phyloP scores from a whole-genome alignment of 441 rosid species.

The Euphorbia celastroides region DNA sequence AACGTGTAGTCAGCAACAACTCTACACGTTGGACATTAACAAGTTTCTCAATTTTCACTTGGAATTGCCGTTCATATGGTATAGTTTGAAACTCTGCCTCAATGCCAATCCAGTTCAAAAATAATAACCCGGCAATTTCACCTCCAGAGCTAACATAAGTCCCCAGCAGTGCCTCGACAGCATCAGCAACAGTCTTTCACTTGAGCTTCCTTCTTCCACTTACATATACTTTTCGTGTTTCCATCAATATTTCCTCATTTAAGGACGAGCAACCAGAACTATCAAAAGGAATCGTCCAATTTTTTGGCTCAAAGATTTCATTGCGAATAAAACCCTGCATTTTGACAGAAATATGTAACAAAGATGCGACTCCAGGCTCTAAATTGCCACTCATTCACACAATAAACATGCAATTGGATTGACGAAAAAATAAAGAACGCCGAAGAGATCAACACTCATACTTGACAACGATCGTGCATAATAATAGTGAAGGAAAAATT shows the following conservation, averaged over 20 bases:
- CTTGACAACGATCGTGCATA: not conserved
- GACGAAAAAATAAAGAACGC: too few relatives aligned
- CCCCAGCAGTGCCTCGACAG: conserved; percentile 80
- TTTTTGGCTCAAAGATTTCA: conserved; percentile 60
- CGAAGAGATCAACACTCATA: too few relatives aligned
- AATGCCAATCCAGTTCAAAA: conserved; percentile 73
- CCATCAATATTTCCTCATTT: conserved; percentile 31
- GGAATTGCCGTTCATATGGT: conserved; percentile 30
- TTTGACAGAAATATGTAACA: not conserved
- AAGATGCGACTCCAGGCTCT: not conserved
- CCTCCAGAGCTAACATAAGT: conserved; percentile 76
- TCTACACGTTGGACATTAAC: not conserved
- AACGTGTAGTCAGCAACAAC: not conserved
- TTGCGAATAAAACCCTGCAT: conserved; percentile 77
- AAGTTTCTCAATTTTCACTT: conserved; percentile 32
- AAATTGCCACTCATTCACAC: not conserved
- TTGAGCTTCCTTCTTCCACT: conserved; percentile 33
- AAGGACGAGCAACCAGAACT: conserved; percentile 30
- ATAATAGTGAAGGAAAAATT: conserved; percentile 3
- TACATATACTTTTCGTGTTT: conserved; percentile 39
- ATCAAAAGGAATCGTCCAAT: conserved; percentile 73
- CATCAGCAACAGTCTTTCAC: conserved; percentile 29
- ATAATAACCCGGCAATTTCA: conserved; percentile 54
- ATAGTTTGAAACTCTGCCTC: conserved; percentile 37
- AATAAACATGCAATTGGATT: too few relatives aligned